Percentiles rank a stretch among this genome's conserved stretches.
These are phyloP conservation scores for Cercospora sp. DNA, from an alignment of 2,329 filamentous ascomycete species.

Conservation along the genomic window DNA sequence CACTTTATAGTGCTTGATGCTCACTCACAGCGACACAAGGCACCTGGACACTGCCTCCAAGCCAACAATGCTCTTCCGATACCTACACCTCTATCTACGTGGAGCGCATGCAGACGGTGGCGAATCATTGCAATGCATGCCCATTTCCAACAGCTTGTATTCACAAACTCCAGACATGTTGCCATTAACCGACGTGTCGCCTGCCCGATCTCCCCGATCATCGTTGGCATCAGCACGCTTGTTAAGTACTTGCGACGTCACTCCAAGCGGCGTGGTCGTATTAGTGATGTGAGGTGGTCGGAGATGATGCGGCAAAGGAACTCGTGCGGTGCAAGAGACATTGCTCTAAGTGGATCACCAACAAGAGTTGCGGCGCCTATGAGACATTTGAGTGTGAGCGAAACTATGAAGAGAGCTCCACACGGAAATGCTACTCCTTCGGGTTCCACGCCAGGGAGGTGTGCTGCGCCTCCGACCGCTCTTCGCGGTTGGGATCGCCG, in stretches of 20 bases:
- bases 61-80: background rate
- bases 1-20: background rate
- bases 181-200: background rate
- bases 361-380: too few species aligned
- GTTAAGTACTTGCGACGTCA: background rate
- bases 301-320: too few species aligned
- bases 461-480: too few species aligned
- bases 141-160: background rate
- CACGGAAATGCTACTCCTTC: too few species aligned
- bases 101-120: background rate
- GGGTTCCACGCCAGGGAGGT: too few species aligned
- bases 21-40: background rate
- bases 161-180: background rate
- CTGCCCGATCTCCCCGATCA: background rate
- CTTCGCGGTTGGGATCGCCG: too few species aligned
- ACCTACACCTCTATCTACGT: background rate
- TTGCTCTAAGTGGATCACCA: too few species aligned
- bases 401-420: too few species aligned
- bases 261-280: background rate
- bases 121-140: background rate
- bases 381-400: too few species aligned
- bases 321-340: too few species aligned
- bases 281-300: too few species aligned
- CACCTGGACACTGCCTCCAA: background rate
- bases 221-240: background rate